A percentile compares a stretch with the other conserved stretches of the same genome.
These are phyloP conservation scores for Lodderomyces beijingensis DNA, from an alignment of 1,139 yeast species.

Conservation along the genomic window DNA sequence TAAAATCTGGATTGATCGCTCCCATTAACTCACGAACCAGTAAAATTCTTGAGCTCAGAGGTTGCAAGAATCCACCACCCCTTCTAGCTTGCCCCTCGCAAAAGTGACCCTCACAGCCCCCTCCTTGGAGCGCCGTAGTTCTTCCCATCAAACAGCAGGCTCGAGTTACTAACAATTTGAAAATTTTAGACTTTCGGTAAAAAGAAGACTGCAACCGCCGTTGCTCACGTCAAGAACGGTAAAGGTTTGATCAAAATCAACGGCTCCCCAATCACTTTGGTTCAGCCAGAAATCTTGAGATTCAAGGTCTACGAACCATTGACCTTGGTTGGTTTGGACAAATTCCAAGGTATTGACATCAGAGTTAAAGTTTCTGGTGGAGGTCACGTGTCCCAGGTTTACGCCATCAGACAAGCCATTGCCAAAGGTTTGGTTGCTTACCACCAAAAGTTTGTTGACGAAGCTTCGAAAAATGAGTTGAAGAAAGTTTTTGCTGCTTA, in stretches of 20 bases:
- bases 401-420: slow-evolving; percentile 99
- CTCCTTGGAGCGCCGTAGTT: too few relatives aligned
- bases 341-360: slow-evolving; percentile 96
- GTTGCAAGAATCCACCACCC: too few relatives aligned
- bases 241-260: slow-evolving; percentile 98
- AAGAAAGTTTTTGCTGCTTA: slow-evolving; percentile 96
- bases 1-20: too few relatives aligned
- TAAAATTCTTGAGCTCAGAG: too few relatives aligned
- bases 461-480: slow-evolving; percentile 98
- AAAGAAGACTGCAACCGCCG: slow-evolving; percentile 99
- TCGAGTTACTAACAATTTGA: too few relatives aligned
- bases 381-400: slow-evolving; percentile 99
- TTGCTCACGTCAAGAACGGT: slow-evolving; percentile 99
- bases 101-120: too few relatives aligned
- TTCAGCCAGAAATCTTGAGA: slow-evolving; percentile 98
- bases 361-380: slow-evolving; percentile 99
- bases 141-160: too few relatives aligned
- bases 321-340: slow-evolving; percentile 96
- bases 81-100: too few relatives aligned
- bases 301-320: slow-evolving; percentile 99
- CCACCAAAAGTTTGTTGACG: slow-evolving; percentile 99
- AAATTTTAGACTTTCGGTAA: slow-evolving; percentile 91
- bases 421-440: slow-evolving; percentile 99
- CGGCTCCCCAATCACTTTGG: slow-evolving; percentile 99
- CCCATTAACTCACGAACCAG: too few relatives aligned